Evolutionary conservation across 169 alveolate genomes (phyloP).

Genomic region (Plasmodium reichenowi): DNA sequence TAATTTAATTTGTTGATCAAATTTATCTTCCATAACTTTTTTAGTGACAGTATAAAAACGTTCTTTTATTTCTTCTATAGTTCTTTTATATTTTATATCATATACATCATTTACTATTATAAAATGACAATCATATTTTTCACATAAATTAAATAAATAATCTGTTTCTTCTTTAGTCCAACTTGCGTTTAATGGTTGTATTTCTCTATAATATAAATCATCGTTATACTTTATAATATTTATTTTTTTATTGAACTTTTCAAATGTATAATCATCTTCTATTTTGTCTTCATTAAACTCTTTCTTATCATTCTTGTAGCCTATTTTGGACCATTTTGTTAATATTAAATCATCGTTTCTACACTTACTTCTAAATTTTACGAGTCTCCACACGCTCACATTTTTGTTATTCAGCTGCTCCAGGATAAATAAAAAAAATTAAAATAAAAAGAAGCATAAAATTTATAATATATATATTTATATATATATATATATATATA

Average conservation of each 20-base stretch:
- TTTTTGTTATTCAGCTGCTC: constrained; percentile 65
- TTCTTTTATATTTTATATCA: constrained; percentile 82
- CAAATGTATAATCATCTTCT: constrained; percentile 82
- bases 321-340: constrained; percentile 83
- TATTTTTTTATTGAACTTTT: constrained; percentile 81
- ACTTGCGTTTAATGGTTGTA: constrained; percentile 38
- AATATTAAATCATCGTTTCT: constrained; percentile 84
- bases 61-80: constrained; percentile 89
- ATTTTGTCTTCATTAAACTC: constrained; percentile 34
- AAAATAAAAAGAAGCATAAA: not conserved
- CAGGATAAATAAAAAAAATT: not conserved
- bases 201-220: constrained; percentile 80
- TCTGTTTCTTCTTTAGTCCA: constrained; percentile 91
- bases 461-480: not conserved
- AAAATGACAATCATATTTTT: constrained; percentile 88
- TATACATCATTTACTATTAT: constrained; percentile 87
- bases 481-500: not conserved
- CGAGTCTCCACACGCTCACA: constrained; percentile 81
- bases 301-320: constrained; percentile 70
- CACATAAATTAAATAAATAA: constrained; percentile 88
- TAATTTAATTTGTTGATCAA: constrained; percentile 86
- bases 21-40: constrained; percentile 85
- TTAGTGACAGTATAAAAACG: constrained; percentile 88
- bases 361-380: constrained; percentile 84
- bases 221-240: constrained; percentile 84